Evolutionary conservation across 257 asterid species (phyloP).

Genomic region (Fraxinus americana): DNA sequence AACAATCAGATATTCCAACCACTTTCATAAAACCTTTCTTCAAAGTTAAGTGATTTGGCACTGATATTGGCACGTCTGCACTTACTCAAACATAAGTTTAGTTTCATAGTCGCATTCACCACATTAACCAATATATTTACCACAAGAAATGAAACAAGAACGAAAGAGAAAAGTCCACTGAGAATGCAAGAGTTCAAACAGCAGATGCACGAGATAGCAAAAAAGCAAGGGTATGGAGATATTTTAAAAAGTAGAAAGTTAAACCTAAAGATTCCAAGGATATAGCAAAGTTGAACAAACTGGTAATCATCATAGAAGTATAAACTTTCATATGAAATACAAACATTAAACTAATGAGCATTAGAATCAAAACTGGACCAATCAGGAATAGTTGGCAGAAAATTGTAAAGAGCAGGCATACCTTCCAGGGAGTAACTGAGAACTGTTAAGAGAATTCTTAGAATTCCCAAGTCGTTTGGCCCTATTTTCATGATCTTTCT

Average conservation of each 20-base stretch:
- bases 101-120: background rate
- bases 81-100: background rate
- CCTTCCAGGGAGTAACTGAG: constrained; percentile 87
- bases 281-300: background rate
- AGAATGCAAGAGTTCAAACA: no score
- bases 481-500: constrained; percentile 81
- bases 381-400: constrained; percentile 8
- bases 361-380: background rate
- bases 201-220: no score
- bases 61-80: background rate
- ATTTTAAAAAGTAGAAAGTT: background rate
- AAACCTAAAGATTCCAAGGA: no score
- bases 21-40: background rate
- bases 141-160: background rate
- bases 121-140: background rate
- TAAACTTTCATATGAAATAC: background rate
- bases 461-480: constrained; percentile 67
- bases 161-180: background rate
- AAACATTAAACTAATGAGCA: background rate
- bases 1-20: background rate
- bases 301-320: background rate
- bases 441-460: constrained; percentile 63
- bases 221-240: no score
- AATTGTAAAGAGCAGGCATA: constrained; percentile 27
- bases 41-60: background rate